These are phyloP conservation scores for Phytophthora citrophthora DNA, from an alignment of 352 stramenopile species.

Conservation along the genomic window DNA sequence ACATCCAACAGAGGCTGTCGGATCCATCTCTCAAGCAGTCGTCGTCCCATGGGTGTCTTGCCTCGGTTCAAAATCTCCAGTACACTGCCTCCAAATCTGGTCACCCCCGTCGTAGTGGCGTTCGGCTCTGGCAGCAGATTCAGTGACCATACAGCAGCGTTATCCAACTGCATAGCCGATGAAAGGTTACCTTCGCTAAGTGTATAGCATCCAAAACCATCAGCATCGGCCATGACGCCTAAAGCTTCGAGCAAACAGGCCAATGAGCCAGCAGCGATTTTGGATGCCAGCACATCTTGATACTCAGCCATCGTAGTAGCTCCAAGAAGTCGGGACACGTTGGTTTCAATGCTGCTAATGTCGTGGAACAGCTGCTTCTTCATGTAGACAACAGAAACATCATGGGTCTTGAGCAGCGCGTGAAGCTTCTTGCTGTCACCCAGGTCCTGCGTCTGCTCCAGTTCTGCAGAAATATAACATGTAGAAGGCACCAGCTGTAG, in stretches of 20 bases:
- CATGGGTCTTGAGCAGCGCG: slow-evolving; percentile 69
- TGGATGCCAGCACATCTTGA: slow-evolving; percentile 73
- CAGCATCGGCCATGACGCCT: slow-evolving; percentile 70
- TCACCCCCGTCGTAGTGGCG: slow-evolving; percentile 39
- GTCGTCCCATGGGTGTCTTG: slow-evolving; percentile 94
- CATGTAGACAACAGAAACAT: slow-evolving; percentile 60
- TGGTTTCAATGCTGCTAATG: slow-evolving; percentile 57
- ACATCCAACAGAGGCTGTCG: slow-evolving; percentile 95
- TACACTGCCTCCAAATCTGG: slow-evolving; percentile 81
- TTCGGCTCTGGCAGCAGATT: slow-evolving; percentile 91
- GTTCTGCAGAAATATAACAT: slow-evolving; percentile 69
- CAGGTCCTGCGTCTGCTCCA: slow-evolving; percentile 60
- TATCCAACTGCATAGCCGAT: slow-evolving; percentile 95
- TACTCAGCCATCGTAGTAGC: slow-evolving; percentile 60
- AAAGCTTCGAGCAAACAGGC: slow-evolving; percentile 72
- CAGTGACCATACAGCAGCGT: slow-evolving; percentile 90
- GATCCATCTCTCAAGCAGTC: slow-evolving; percentile 97
- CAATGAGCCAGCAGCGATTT: slow-evolving; percentile 70
- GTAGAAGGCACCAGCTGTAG: slow-evolving; percentile 81
- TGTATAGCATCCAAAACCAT: slow-evolving; percentile 78
- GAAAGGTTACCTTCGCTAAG: slow-evolving; percentile 68
- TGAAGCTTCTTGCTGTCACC: slow-evolving; percentile 88
- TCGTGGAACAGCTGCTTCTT: slow-evolving; percentile 81
- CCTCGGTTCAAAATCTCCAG: slow-evolving; percentile 95
- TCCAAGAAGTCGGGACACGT: slow-evolving; percentile 68